Base-by-base conservation (phyloP, 371 early-diverging fungal genomes). In the Syncephalastrum racemosum region DNA sequence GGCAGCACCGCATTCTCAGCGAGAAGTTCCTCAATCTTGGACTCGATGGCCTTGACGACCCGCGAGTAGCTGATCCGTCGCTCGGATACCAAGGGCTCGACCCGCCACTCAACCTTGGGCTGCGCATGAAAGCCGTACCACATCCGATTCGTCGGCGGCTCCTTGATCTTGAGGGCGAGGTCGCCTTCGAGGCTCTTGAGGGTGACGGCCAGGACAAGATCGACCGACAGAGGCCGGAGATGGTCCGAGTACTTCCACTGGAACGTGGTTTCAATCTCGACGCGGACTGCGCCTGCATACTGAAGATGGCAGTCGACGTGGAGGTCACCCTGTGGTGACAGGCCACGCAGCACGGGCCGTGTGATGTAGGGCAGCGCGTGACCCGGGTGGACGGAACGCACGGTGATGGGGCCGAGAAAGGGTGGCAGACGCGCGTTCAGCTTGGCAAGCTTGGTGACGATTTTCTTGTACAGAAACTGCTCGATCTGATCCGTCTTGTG, bases 91-190 rank as follows among this genome's bases (percentile, higher is more conserved):
- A 94, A 81, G 3, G 96, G 96, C 54, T 91, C 91, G 13, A 95
- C 87, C 31, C 80, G 79, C 65, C 94, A 81, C 45, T 90, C 82
- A 71, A 96, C 81, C 25, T 82, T 76, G 0, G 96, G 96, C 58
- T 86, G 77, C 22, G 88, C 89, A 61, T 90, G 85, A 52, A 96
- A 90, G 1, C 91, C 96, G 54, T 92, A 68, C 96, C 96, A 96
- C 51, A 94, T 73, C 4, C 96, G 82, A 59, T 94, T 93, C 7
- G 91, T 84, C 3, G 95, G 94, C 15, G 91, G 90, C 3, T 90
- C 86, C 61, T 92, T 92, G 64, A 94, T 84, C 46, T 86, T 82
- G 52, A 95, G 60, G 13, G 90, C 71, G 55, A 93, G 67, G 58
- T 87, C 88, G 1, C 95, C 96, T 1, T 83, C 62, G 46, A 93